Base-by-base conservation (phyloP, 2,329 filamentous ascomycete species). In the Cercospora zeina region DNA sequence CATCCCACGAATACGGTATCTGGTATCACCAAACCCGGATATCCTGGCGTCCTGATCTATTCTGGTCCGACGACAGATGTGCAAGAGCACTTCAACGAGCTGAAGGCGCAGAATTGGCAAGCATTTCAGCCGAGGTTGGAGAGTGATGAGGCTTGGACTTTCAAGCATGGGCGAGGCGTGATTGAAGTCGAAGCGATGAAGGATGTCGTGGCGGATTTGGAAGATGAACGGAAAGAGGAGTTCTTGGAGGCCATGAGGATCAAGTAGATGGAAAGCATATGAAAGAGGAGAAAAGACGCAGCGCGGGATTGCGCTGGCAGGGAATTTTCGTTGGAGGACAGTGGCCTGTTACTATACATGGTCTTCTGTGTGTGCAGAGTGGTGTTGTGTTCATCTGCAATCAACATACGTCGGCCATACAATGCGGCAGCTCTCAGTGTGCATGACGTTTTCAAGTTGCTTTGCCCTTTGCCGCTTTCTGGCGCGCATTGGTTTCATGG, bases 91-190 rank as follows among this genome's bases (percentile, higher is more conserved):
- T 74, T 80, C 36, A 74, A 73, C 37, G 72, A 72, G 19, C 68
- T 81, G 16, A 80, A 79, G 60, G 68, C 69, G 14, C 72, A 76
- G 63, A 80, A 79, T 19, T 81, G 79, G 79, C 72, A 76, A 49
- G 78, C 79, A 0, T 81, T 80, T 57, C 78, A 80, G 63, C 75
- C 80, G 8, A 70, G 79, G 6, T 71, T 76, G 36, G 78, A 80
- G 49, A 71, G 68, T 19, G 73, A 73, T 3, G 72, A 75, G 58
- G 63, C 68, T 24, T 80, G 78, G 78, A 54, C 60, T 1, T 78
- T 80, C 65, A 66, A 61, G 57, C 77, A 80, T 64, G 76, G 77
- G 0, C 58, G 37, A 2, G 77, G 75, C 0, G 73, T 80, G 8
- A 70, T 66, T 33, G 79, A 81, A 69, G 74, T 79, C 7, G 78